Base-by-base conservation (phyloP, 345 rosid genomes). In the Passiflora organensis region DNA sequence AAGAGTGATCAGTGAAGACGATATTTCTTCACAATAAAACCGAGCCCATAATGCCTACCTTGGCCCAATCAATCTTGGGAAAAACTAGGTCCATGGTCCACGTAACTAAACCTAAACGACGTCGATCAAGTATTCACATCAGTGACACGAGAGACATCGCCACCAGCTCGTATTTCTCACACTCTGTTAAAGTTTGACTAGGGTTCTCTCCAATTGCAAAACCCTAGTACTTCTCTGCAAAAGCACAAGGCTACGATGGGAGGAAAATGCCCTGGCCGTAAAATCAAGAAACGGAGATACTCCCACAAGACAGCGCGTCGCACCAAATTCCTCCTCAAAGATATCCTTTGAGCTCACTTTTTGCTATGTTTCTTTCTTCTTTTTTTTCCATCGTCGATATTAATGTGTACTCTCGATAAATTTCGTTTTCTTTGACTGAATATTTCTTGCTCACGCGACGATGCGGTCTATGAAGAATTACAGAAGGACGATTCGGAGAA, bases 221-320 rank as follows among this genome's bases (percentile, higher is more conserved):
- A n/a, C n/a, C n/a, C n/a, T n/a, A n/a, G n/a, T n/a, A n/a, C n/a
- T n/a, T n/a, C n/a, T n/a, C n/a, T n/a, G n/a, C n/a, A n/a, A n/a
- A n/a, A n/a, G n/a, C n/a, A n/a, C n/a, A n/a, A 34, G 43, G 6
- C 38, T 23, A 62, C 50, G 12, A 68, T 61, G 67, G 72, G 72
- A 50, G 72, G 67, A 55, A 62, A 63, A 16, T 69, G 73, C 21
- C 68, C 72, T 8, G 59, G 65, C 65, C 79, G 97, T 76, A 89
- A 89, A 58, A 95, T 89, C 57, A 93, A 89, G 91, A 93, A 84
- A 89, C 77, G 99, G 76, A 77, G 96, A 59, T 78, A 68, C 74
- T 86, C 97, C 50, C 97, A 89, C 79, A 89, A 89, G 68, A 72
- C 94, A 12, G 94, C 94, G 58, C 89, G 97, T 16, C 87, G 86